phyloP scores from a whole-genome alignment of 2,329 filamentous ascomycete species.

The Exserohilum turcica region DNA sequence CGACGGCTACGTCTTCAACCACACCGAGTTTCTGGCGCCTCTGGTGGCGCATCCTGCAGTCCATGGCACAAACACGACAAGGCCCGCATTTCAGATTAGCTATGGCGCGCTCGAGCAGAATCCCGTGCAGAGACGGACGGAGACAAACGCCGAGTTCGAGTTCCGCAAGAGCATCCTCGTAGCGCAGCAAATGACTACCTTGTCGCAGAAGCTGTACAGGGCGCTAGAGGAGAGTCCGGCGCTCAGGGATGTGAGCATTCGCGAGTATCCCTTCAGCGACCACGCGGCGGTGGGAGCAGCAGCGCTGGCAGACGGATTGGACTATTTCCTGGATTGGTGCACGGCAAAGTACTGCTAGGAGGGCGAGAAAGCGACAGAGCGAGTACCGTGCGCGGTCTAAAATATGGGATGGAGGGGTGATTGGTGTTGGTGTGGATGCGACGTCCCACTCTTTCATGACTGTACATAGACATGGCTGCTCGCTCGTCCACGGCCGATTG shows the following conservation, averaged over 20 bases:
- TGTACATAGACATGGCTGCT: neutral
- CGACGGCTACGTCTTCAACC: slow-evolving; percentile 47
- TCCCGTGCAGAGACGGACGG: slow-evolving; percentile 31
- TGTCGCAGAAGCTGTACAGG: slow-evolving; percentile 31
- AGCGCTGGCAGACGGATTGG: slow-evolving; percentile 39
- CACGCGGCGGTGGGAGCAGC: slow-evolving; percentile 38
- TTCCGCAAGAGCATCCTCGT: slow-evolving; percentile 30
- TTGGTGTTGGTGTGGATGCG: neutral
- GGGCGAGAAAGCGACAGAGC: neutral
- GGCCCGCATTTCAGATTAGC: slow-evolving; percentile 41
- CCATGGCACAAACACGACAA: slow-evolving; percentile 15
- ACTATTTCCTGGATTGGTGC: slow-evolving; percentile 43
- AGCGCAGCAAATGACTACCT: slow-evolving; percentile 30
- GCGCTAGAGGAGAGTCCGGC: slow-evolving; percentile 25
- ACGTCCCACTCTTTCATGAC: slow-evolving; percentile 3
- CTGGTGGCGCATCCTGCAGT: slow-evolving; percentile 10
- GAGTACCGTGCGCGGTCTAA: neutral
- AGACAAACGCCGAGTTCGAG: slow-evolving; percentile 36
- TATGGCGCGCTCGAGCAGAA: slow-evolving; percentile 39
- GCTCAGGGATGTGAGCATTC: slow-evolving; percentile 35
- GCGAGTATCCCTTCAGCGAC: slow-evolving; percentile 41
- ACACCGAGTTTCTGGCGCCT: slow-evolving; percentile 27
- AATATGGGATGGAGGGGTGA: neutral
- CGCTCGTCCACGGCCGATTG: neutral
- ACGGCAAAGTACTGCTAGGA: slow-evolving; percentile 2